Base-by-base conservation (phyloP, 305 asterid species). In the Andrographis paniculata region DNA sequence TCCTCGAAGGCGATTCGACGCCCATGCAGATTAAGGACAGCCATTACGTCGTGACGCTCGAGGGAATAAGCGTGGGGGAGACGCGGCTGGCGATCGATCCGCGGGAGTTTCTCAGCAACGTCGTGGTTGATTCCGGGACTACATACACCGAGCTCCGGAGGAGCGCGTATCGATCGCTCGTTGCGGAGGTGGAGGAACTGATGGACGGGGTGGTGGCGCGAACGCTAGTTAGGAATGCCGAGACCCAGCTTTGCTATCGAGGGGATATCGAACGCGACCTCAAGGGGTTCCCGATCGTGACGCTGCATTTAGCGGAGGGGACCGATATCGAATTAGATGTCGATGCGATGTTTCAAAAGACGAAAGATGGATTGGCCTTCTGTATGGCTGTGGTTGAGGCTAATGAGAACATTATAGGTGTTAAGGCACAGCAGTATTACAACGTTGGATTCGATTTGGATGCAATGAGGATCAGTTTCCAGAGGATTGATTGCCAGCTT, bases 371-470 rank as follows among this genome's bases (percentile, higher is more conserved):
- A 3, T 40, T 16, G 17, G 45, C 45, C 0, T 58, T 58, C 16
- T 58, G 63, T 27, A 5, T 50, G 45, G 50, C 56, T 20, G 56
- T 58, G 44, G 38, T 30, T 10, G 51, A 58, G 38, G 15, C 50
- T 1, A 13, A 10, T 0, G 64, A 33, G 10, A 58, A 58, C 23
- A 42, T 58, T 12, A 42, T 58, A 12, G 64, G 64, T 3, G 40
- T 58, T 16, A 49, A 15, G 52, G 64, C 64, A 17, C 64, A 58
- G 16, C 64, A 58, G 11, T 58, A 42, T 28, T 58, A 58, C 10
- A 58, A 58, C 15, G 58, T 58, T 14, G 64, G 64, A 6, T 58
- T 49, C 28, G 57, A 58, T 58, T 58, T 58, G 9, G 58, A 58
- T 48, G 52, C 45, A 6, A 42, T 17, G 52, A 58, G 64, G 52